Conservation (phyloP, 345 rosid genomes). For the Turnera subulata region DNA sequence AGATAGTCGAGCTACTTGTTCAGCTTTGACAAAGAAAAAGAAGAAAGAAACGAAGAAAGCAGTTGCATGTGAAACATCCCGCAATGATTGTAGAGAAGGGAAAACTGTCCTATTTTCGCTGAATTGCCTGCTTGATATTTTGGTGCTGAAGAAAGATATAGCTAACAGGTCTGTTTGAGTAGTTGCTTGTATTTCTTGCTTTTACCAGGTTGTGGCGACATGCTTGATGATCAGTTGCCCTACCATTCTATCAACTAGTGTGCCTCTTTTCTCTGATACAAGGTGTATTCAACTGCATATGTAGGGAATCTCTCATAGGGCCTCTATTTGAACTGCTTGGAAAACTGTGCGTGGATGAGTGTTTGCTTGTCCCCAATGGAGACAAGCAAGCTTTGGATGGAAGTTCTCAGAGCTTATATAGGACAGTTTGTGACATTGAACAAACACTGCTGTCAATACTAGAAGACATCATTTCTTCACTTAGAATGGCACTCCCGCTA, state of each 20-base stretch:
- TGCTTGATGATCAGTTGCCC: conserved; percentile 7
- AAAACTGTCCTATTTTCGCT: conserved; percentile 45
- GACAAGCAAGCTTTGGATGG: conserved; percentile 38
- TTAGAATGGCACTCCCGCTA: conserved; percentile 22
- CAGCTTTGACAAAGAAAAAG: conserved; percentile 50
- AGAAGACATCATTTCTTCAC: conserved; percentile 58
- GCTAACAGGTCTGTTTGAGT: conserved; percentile 56
- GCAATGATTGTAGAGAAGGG: conserved; percentile 30
- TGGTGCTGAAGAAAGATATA: conserved; percentile 71
- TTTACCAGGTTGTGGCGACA: neutral
- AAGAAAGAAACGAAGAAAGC: conserved; percentile 60
- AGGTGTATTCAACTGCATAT: conserved; percentile 7
- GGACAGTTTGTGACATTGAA: conserved; percentile 41
- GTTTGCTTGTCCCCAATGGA: conserved; percentile 36
- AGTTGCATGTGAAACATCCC: conserved; percentile 23
- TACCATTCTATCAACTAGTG: conserved; percentile 9
- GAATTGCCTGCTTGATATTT: conserved; percentile 69
- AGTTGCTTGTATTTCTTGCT: conserved; percentile 13
- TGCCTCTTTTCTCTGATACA: conserved; percentile 1
- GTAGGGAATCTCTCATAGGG: conserved; percentile 66
- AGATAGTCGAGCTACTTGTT: conserved; percentile 30
- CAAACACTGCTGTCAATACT: conserved; percentile 62
- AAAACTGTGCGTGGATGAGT: conserved; percentile 45
- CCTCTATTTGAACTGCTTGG: conserved; percentile 73
- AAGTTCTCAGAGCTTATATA: conserved; percentile 30